phyloP scores from a whole-genome alignment of 768 basidiomycete species.

The Lactarius akahatsu region DNA sequence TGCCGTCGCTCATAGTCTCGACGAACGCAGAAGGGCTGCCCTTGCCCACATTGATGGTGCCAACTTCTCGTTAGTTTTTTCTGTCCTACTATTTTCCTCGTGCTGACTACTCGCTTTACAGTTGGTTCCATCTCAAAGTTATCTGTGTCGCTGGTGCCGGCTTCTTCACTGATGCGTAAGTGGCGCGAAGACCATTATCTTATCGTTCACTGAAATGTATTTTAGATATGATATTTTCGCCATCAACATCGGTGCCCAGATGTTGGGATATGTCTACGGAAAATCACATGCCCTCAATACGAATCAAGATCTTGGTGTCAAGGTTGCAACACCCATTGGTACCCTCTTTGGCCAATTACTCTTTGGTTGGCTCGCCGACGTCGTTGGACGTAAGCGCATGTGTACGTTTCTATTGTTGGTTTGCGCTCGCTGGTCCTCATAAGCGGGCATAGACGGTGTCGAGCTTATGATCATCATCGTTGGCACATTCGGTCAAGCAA shows the following conservation, averaged over 20 bases:
- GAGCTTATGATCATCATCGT: slow-evolving; percentile 82
- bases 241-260: slow-evolving; percentile 79
- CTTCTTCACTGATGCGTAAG: slow-evolving; percentile 86
- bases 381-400: slow-evolving; percentile 52
- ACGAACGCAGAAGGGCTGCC: slow-evolving; percentile 75
- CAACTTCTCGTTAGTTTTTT: slow-evolving; percentile 62
- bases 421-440: neutral
- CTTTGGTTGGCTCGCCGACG: slow-evolving; percentile 48
- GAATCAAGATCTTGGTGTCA: slow-evolving; percentile 50
- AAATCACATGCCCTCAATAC: slow-evolving; percentile 35
- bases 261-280: slow-evolving; percentile 80
- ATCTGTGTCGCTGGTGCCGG: slow-evolving; percentile 64
- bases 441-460: slow-evolving; percentile 50
- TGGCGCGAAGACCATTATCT: neutral
- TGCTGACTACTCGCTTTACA: slow-evolving; percentile 20
- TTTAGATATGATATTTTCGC: slow-evolving; percentile 81
- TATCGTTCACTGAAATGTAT: neutral
- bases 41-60: slow-evolving; percentile 88
- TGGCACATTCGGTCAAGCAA: slow-evolving; percentile 74
- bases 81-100: neutral
- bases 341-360: slow-evolving; percentile 43
- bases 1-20: slow-evolving; percentile 39
- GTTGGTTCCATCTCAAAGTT: slow-evolving; percentile 53
- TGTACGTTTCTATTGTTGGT: slow-evolving; percentile 45
- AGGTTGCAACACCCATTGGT: slow-evolving; percentile 44